Evolutionary conservation across 805 yeast genomes (phyloP).

Genomic region (Suhomyces kilbournensis): DNA sequence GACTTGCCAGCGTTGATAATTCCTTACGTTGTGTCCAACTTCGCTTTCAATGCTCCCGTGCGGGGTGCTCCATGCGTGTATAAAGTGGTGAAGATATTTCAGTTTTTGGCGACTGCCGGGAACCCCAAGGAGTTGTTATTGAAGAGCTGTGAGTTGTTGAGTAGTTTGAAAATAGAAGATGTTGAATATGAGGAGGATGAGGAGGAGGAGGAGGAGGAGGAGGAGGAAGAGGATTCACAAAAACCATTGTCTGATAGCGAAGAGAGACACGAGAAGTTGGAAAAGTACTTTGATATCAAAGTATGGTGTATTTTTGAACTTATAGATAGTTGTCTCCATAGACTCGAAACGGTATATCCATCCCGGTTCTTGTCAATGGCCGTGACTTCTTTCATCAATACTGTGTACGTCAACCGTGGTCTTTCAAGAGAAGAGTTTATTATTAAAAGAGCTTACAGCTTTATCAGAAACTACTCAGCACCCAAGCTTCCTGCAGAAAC

Average conservation of each 20-base stretch:
- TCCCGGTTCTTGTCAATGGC: conserved; percentile 75
- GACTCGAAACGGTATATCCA: conserved; percentile 70
- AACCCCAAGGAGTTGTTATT: conserved; percentile 79
- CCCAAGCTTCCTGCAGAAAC: conserved; percentile 41
- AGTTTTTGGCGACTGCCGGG: conserved; percentile 62
- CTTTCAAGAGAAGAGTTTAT: conserved; percentile 18
- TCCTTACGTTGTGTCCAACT: conserved; percentile 46
- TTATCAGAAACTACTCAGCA: conserved; percentile 48
- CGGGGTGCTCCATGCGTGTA: conserved; percentile 40
- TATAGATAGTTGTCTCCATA: conserved; percentile 52
- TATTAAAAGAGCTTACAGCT: conserved; percentile 59
- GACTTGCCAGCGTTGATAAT: conserved; percentile 75
- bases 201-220: not conserved
- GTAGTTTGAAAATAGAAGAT: conserved; percentile 12
- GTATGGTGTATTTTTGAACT: conserved; percentile 68
- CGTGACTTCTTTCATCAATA: conserved; percentile 54
- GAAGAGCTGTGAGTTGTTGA: conserved; percentile 63
- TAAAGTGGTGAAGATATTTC: conserved; percentile 50
- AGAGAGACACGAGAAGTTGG: conserved; percentile 6
- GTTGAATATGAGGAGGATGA: not conserved
- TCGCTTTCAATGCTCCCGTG: conserved; percentile 22
- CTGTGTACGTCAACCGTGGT: conserved; percentile 27
- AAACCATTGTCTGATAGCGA: too few relatives aligned
- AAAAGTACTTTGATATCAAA: conserved; percentile 49
- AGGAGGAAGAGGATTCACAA: not conserved